These are phyloP conservation scores for Allomyces macrogynus DNA, from an alignment of 192 early-diverging fungal genomes.

Conservation along the genomic window DNA sequence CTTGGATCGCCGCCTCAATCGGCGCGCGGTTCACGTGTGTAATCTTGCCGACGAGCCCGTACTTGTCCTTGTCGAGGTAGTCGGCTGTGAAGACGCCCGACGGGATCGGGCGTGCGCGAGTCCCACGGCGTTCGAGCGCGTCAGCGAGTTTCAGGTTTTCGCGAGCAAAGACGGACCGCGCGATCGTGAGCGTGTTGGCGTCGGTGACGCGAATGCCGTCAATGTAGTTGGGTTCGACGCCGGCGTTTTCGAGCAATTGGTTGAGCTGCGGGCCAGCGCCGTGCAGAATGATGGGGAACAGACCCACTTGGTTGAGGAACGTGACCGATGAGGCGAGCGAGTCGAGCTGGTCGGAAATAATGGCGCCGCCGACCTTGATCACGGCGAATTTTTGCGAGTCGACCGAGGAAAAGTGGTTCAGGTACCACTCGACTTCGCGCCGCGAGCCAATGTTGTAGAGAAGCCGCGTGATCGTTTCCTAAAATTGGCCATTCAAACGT, in stretches of 20 bases:
- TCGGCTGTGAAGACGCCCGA: slow-evolving; percentile 92
- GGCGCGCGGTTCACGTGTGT: slow-evolving; percentile 74
- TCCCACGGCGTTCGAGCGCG: slow-evolving; percentile 83
- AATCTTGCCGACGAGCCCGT: slow-evolving; percentile 84
- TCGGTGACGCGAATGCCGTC: slow-evolving; percentile 97
- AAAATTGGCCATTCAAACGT: not conserved
- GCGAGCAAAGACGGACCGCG: slow-evolving; percentile 77
- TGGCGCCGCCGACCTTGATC: slow-evolving; percentile 92
- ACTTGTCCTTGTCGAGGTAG: slow-evolving; percentile 86
- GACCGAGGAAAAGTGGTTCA: slow-evolving; percentile 87
- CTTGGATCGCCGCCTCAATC: slow-evolving; percentile 80
- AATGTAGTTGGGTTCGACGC: slow-evolving; percentile 88
- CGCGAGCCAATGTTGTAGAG: slow-evolving; percentile 98
- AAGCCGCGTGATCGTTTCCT: slow-evolving; percentile 74
- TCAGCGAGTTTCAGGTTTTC: slow-evolving; percentile 96
- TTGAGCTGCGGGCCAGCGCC: slow-evolving; percentile 97
- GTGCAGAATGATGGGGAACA: slow-evolving; percentile 96
- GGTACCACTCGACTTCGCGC: slow-evolving; percentile 96
- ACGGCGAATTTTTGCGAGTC: slow-evolving; percentile 99
- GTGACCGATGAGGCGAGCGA: slow-evolving; percentile 86
- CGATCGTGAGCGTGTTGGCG: slow-evolving; percentile 76
- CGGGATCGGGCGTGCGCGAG: slow-evolving; percentile 85
- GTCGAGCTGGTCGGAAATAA: slow-evolving; percentile 84
- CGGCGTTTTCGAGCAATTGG: slow-evolving; percentile 64
- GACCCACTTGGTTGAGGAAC: slow-evolving; percentile 88